Base-by-base conservation (phyloP, 352 stramenopile species). In the Heterotrichella gracilis region DNA sequence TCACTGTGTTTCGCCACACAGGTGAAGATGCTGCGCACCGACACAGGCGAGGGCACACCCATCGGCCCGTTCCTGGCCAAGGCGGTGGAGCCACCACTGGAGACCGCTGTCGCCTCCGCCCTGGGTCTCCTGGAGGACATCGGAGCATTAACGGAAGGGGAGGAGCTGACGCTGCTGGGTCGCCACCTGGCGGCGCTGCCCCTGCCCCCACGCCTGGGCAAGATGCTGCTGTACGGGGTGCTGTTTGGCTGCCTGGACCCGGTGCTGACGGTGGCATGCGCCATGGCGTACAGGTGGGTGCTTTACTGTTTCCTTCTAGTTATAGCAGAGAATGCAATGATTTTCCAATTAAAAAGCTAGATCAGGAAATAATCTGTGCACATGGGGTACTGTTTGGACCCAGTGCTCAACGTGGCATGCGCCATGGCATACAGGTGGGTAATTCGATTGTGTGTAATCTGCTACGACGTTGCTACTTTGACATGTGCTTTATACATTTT, bases 181-280 rank as follows among this genome's bases (percentile, higher is more conserved):
- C 39, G 75, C 0, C 82, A 94, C 68, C 78, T 99, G 4, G 82
- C 87, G 9, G 80, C 82, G 64, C 77, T 99, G 13, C 90, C 90
- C 21, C 80, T 98, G 4, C 84, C 98, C 76, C 87, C 92, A 13
- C 82, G 89, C 73, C 76, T 98, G 20, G 92, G 87, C 22, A 98
- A 98, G 74, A 86, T 99, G 78, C 76, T 98, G 2, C 77, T 99
- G 17, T 85, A 90, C 53, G 90, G 86, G 17, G 82, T 82, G 66
- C 75, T 99, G 3, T 94, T 98, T 69, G 74, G 79, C n/a, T 93
- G 86, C 32, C 75, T 84, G 17, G 80, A 85, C 24, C 71, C 77
- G 1, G 74, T 85, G 32, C 70, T 87, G 22, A 89, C 82, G 0
- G 84, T 88, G 69, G 83, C 82, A 14, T 80, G 82, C n/a, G 77